A percentile compares a stretch with the other conserved stretches of the same genome.
Evolutionary conservation across 2,329 filamentous ascomycete species (phyloP).

Genomic region (Penicillium sp.): DNA sequence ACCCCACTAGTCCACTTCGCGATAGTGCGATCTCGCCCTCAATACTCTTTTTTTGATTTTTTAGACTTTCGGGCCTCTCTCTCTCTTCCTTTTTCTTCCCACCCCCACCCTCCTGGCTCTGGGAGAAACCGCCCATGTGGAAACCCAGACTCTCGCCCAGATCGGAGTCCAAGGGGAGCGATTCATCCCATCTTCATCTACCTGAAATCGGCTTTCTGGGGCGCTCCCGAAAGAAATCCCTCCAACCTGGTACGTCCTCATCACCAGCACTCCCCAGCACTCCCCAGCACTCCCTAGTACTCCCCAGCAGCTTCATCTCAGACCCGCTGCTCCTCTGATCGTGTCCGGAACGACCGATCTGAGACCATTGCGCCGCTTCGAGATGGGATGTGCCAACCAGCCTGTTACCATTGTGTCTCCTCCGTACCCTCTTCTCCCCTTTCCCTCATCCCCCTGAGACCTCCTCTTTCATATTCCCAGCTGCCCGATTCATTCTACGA

Average conservation of each 20-base stretch:
- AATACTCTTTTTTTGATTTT: slow-evolving; percentile 6
- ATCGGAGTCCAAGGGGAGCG: slow-evolving; percentile 43
- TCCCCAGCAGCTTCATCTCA: background rate
- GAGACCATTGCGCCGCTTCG: slow-evolving; percentile 10
- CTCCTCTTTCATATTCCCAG: slow-evolving; percentile 2
- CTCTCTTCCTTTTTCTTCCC: slow-evolving; percentile 7
- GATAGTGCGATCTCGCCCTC: slow-evolving; percentile 16
- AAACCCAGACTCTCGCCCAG: slow-evolving; percentile 46
- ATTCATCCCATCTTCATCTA: slow-evolving; percentile 36
- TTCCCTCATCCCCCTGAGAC: background rate
- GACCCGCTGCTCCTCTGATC: background rate
- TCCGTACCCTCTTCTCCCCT: background rate
- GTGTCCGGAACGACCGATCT: slow-evolving; percentile 23
- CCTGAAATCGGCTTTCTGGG: slow-evolving; percentile 42
- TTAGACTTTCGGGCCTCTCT: slow-evolving; percentile 15
- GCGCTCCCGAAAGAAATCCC: slow-evolving; percentile 41
- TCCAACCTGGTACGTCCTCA: slow-evolving; percentile 25
- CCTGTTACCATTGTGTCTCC: slow-evolving; percentile 9
- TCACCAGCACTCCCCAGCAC: background rate
- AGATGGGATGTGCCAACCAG: background rate
- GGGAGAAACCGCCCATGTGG: slow-evolving; percentile 40
- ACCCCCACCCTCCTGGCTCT: slow-evolving; percentile 22
- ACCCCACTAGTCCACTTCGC: slow-evolving; percentile 12
- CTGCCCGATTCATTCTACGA: background rate
- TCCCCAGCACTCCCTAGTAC: background rate